A percentile compares a stretch with the other conserved stretches of the same genome.
phyloP scores from a whole-genome alignment of 2,329 filamentous ascomycete species.

The Curvularia sp. region DNA sequence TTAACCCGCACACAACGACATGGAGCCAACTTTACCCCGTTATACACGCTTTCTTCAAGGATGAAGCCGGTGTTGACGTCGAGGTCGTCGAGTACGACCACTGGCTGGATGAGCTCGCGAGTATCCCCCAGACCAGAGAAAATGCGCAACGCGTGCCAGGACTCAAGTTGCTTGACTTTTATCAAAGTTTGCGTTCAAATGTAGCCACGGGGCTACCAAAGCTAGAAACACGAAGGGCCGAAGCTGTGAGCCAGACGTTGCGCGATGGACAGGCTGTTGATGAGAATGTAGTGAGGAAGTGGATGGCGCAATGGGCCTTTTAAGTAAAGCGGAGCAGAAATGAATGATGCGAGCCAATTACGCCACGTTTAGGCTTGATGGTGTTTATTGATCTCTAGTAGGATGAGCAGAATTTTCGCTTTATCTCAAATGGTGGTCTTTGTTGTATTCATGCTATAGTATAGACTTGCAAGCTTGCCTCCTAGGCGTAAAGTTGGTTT shows the following conservation, averaged over 20 bases:
- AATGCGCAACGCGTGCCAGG: constrained; percentile 9
- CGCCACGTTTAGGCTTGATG: no score
- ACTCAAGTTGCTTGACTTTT: constrained; percentile 10
- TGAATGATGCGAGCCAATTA: neutral
- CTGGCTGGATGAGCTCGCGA: constrained; percentile 5
- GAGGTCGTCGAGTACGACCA: neutral
- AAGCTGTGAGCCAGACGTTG: neutral
- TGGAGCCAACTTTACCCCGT: constrained; percentile 8
- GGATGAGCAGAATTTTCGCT: no score
- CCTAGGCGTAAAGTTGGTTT: no score
- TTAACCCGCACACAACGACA: constrained; percentile 2
- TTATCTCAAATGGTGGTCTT: no score
- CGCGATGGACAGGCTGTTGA: neutral
- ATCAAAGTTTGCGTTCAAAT: neutral
- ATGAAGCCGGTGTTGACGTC: neutral
- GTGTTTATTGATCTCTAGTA: no score
- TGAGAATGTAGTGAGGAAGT: neutral
- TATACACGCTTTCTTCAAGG: neutral
- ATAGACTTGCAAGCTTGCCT: no score
- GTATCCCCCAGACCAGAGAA: constrained; percentile 5
- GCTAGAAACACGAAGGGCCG: neutral
- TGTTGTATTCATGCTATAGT: no score
- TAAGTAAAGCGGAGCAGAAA: neutral
- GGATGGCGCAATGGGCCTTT: constrained; percentile 9
- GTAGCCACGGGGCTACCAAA: neutral